phyloP scores from a whole-genome alignment of 768 basidiomycete species.

The Ramaria rubella region DNA sequence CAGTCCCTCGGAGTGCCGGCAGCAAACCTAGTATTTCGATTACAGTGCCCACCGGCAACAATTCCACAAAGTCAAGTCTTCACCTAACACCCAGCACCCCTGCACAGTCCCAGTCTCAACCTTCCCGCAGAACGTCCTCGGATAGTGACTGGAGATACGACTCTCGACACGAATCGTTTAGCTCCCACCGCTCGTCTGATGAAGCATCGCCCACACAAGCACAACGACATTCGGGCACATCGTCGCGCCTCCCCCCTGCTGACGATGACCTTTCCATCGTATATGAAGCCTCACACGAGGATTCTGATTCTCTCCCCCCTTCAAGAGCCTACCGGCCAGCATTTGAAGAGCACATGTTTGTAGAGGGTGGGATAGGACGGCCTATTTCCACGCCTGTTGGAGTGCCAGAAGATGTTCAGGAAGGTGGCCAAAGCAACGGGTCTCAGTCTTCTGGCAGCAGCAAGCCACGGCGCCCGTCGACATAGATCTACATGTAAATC shows the following conservation, averaged over 20 bases:
- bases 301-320: constrained; percentile 7
- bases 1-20: not conserved
- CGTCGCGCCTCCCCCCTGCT: constrained; percentile 2
- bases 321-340: constrained; percentile 4
- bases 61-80: not conserved
- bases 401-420: constrained; percentile 5
- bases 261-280: constrained; percentile 12
- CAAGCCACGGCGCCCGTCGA: not conserved
- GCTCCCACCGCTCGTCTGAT: not conserved
- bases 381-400: constrained; percentile 1
- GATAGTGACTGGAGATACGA: constrained; percentile 1
- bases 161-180: not conserved
- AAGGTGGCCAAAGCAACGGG: not conserved
- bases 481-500: not conserved
- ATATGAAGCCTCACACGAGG: constrained; percentile 10
- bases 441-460: not conserved
- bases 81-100: constrained; percentile 8
- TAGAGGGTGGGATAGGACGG: constrained; percentile 7
- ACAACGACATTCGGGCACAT: not conserved
- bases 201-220: not conserved
- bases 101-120: not conserved
- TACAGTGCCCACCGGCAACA: not conserved
- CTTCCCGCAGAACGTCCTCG: not conserved
- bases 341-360: constrained; percentile 10
- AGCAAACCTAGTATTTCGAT: not conserved